Percentiles rank a stretch among this genome's conserved stretches.
These are phyloP conservation scores for Cystobasidium onofrii DNA, from an alignment of 768 basidiomycete species.

Conservation along the genomic window DNA sequence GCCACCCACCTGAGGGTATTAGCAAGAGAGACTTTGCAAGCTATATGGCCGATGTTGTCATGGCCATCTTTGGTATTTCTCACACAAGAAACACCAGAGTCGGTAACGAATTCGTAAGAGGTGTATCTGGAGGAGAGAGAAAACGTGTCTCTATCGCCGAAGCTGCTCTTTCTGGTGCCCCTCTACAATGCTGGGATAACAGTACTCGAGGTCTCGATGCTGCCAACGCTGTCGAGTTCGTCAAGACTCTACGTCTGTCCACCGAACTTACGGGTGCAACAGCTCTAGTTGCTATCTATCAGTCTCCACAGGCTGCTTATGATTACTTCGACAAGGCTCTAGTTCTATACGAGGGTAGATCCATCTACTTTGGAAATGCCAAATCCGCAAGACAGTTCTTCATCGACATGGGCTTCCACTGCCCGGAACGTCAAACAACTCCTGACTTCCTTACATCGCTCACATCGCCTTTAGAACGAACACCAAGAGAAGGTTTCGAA, in stretches of 20 bases:
- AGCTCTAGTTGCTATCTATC: constrained; percentile 31
- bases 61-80: constrained; percentile 54
- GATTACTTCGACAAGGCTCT: constrained; percentile 51
- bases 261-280: constrained; percentile 49
- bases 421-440: constrained; percentile 50
- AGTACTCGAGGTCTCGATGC: constrained; percentile 66
- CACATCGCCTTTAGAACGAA: constrained; percentile 63
- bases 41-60: constrained; percentile 48
- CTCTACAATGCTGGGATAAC: constrained; percentile 50
- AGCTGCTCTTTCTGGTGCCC: constrained; percentile 45
- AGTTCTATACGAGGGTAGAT: constrained; percentile 51
- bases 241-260: constrained; percentile 48
- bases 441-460: constrained; percentile 50
- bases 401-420: constrained; percentile 50
- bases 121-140: constrained; percentile 50
- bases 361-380: constrained; percentile 52
- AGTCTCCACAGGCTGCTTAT: constrained; percentile 32
- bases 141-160: constrained; percentile 51
- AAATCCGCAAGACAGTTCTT: constrained; percentile 50
- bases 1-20: constrained; percentile 43
- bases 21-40: constrained; percentile 44
- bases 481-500: constrained; percentile 45
- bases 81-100: constrained; percentile 49
- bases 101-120: constrained; percentile 48
- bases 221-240: constrained; percentile 49